These are phyloP conservation scores for Crotalaria pallida DNA, from an alignment of 306 rosid species.

Conservation along the genomic window DNA sequence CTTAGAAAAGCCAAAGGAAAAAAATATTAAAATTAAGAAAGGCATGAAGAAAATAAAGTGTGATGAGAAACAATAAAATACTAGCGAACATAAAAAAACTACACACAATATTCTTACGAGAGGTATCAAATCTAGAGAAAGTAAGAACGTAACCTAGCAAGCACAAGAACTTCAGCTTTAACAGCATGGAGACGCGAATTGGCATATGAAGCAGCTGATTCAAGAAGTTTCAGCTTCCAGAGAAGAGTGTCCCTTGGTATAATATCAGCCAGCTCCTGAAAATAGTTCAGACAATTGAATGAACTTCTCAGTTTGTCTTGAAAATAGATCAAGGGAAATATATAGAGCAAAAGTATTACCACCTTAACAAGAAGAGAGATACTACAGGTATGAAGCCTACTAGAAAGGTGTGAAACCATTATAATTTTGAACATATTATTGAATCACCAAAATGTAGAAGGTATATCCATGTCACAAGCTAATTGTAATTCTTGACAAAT, in stretches of 20 bases:
- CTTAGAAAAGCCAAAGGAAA: not conserved
- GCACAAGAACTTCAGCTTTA: slow-evolving; percentile 89
- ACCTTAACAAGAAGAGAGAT: slow-evolving; percentile 6
- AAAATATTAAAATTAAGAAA: too few relatives aligned
- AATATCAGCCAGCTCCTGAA: slow-evolving; percentile 63
- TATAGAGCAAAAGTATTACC: slow-evolving; percentile 4
- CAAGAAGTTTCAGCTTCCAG: slow-evolving; percentile 93
- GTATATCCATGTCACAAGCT: not conserved
- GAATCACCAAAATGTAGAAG: not conserved
- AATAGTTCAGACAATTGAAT: slow-evolving; percentile 18
- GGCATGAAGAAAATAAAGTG: not conserved
- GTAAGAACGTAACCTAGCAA: slow-evolving; percentile 78
- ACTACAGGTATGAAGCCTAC: not conserved
- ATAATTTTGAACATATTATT: not conserved
- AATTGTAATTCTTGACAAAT: slow-evolving; percentile 6
- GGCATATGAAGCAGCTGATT: slow-evolving; percentile 82
- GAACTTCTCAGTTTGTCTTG: not conserved
- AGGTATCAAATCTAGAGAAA: slow-evolving; percentile 16
- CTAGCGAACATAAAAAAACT: not conserved
- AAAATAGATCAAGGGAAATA: slow-evolving; percentile 6
- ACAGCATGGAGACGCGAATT: slow-evolving; percentile 97
- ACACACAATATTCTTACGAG: not conserved
- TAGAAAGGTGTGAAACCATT: not conserved
- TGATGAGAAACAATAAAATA: not conserved
- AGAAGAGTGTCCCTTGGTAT: slow-evolving; percentile 76